Conservation (phyloP, 1,139 yeast genomes). For the Geotrichum klebahnii region DNA sequence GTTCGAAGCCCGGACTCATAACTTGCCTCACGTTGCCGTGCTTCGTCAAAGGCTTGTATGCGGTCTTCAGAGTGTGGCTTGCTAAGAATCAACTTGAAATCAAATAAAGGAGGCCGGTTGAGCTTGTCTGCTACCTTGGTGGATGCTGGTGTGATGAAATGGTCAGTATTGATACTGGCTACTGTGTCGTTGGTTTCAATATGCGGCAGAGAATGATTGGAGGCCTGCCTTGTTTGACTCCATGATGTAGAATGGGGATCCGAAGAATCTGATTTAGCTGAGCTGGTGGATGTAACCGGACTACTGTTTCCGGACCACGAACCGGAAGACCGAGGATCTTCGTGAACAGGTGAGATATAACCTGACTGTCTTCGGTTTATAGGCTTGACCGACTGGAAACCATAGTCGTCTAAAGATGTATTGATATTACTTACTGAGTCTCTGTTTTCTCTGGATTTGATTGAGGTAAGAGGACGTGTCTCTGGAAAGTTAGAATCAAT, state of each 20-base stretch:
- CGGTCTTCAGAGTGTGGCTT: slow-evolving; percentile 32
- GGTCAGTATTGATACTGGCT: background rate
- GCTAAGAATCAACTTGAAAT: slow-evolving; percentile 35
- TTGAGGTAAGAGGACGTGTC: slow-evolving; percentile 12
- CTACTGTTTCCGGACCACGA: slow-evolving; percentile 4
- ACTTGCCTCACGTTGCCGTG: slow-evolving; percentile 33
- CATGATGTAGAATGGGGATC: background rate
- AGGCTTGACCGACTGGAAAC: too few species aligned
- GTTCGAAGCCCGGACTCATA: slow-evolving; percentile 38
- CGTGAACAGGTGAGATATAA: too few species aligned
- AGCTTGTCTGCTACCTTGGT: slow-evolving; percentile 15
- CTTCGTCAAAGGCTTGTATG: slow-evolving; percentile 32
- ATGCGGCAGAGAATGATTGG: slow-evolving; percentile 4
- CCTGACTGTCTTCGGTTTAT: too few species aligned
- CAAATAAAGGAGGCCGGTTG: slow-evolving; percentile 38
- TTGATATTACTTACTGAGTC: slow-evolving; percentile 5
- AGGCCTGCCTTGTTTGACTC: background rate
- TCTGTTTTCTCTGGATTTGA: slow-evolving; percentile 6
- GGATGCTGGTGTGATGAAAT: too few species aligned
- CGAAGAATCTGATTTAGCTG: background rate
- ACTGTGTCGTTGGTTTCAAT: slow-evolving; percentile 14
- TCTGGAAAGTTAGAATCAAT: slow-evolving; percentile 11
- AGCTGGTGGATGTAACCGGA: background rate
- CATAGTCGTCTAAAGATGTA: slow-evolving; percentile 9
- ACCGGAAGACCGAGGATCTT: slow-evolving; percentile 2